Conservation (phyloP, 176 grass and related monocot genomes). For the Eleusine coracana region DNA sequence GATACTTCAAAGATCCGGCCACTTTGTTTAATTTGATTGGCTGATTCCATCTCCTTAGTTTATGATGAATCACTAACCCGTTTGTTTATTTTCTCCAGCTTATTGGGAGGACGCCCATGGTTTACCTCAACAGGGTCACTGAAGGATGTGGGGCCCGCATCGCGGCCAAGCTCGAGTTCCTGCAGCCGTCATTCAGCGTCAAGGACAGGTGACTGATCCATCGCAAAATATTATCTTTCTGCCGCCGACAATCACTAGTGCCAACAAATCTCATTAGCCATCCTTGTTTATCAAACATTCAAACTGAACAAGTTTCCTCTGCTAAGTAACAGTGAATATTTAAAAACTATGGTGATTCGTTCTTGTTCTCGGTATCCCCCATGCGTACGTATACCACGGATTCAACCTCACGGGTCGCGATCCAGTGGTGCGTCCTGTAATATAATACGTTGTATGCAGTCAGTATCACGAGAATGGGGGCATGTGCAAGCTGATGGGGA, state of each 20-base stretch:
- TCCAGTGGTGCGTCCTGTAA: too few relatives aligned
- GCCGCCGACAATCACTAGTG: background rate
- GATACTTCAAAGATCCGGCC: too few relatives aligned
- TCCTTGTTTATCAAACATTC: too few relatives aligned
- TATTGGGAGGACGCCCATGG: constrained; percentile 84
- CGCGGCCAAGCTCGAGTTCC: constrained; percentile 85
- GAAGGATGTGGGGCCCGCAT: constrained; percentile 80
- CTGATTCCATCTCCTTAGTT: background rate
- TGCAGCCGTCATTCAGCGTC: constrained; percentile 91
- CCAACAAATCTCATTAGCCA: too few relatives aligned
- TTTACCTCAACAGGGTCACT: constrained; percentile 91
- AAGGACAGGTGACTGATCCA: constrained; percentile 66
- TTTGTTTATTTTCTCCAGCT: constrained; percentile 44
- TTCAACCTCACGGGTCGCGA: background rate
- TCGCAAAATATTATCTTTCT: background rate
- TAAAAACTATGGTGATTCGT: background rate
- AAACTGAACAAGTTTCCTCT: too few relatives aligned
- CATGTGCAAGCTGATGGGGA: background rate
- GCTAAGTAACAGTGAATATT: too few relatives aligned
- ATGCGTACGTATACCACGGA: background rate
- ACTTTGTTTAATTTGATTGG: background rate
- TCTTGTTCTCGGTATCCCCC: background rate
- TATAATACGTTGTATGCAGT: background rate
- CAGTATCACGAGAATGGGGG: background rate
- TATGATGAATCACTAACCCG: background rate